phyloP scores from a whole-genome alignment of 306 rosid genomes.

The Pyrus communis region DNA sequence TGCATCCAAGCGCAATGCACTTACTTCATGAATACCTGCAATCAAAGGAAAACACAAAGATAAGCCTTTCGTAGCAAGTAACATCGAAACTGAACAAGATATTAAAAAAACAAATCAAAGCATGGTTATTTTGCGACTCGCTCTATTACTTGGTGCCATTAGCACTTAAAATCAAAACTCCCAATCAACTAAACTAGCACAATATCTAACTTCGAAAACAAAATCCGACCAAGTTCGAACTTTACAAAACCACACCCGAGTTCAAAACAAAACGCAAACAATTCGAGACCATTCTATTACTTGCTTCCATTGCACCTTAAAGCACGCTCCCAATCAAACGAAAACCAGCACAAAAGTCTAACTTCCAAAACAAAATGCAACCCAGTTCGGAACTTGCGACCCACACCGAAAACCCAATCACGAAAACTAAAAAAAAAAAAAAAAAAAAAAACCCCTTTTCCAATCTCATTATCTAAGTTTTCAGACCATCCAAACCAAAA shows the following conservation, averaged over 20 bases:
- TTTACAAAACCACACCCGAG: neutral
- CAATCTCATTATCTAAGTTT: neutral
- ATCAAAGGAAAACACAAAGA: constrained; percentile 13
- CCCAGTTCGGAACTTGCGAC: neutral
- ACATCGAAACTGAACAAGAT: neutral
- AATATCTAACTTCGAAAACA: neutral
- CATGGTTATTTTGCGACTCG: neutral
- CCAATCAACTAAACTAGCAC: neutral
- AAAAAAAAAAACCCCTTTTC: neutral
- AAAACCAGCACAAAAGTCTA: neutral
- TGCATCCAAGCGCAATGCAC: constrained; percentile 30
- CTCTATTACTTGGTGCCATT: neutral
- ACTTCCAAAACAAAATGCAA: neutral
- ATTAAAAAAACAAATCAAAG: neutral
- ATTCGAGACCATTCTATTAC: neutral
- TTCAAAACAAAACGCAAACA: neutral
- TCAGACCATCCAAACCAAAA: neutral
- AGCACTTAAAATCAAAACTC: neutral
- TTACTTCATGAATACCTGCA: constrained; percentile 99
- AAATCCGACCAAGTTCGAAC: neutral
- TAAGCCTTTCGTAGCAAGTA: constrained; percentile 7
- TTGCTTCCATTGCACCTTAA: neutral
- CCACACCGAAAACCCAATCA: neutral
- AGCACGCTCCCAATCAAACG: neutral
- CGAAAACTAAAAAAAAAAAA: neutral